Evolutionary conservation across 2,329 filamentous ascomycete species (phyloP).

Genomic region (Colletotrichum orbiculare): DNA sequence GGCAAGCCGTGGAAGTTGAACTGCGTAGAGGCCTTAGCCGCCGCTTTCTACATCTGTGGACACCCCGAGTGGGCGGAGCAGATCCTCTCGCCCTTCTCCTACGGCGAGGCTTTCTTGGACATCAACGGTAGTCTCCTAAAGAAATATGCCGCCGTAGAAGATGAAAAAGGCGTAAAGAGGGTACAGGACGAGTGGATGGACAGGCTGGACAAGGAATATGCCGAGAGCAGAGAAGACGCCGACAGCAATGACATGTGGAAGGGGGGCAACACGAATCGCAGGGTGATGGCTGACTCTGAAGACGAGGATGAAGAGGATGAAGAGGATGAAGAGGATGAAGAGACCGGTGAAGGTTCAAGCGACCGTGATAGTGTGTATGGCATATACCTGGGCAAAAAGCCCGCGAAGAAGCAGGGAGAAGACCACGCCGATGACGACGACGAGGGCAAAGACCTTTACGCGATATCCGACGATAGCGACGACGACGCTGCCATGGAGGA

Average conservation of each 20-base stretch:
- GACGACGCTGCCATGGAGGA: constrained; percentile 91
- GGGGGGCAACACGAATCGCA: constrained; percentile 87
- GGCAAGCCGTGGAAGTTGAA: constrained; percentile 95
- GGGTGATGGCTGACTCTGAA: constrained; percentile 63
- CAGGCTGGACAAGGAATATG: constrained; percentile 89
- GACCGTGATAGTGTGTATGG: constrained; percentile 63
- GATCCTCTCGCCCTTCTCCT: constrained; percentile 85
- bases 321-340: constrained; percentile 58
- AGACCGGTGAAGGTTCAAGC: constrained; percentile 57
- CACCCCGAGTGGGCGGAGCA: constrained; percentile 90
- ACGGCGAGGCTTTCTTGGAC: constrained; percentile 87
- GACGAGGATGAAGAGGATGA: constrained; percentile 64
- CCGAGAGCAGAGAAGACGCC: constrained; percentile 76
- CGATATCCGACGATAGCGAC: constrained; percentile 82
- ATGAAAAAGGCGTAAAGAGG: constrained; percentile 85
- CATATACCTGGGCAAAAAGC: constrained; percentile 70
- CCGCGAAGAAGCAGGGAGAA: constrained; percentile 47
- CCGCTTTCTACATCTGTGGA: constrained; percentile 93
- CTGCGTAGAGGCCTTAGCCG: constrained; percentile 93
- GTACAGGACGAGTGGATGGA: constrained; percentile 89
- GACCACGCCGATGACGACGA: constrained; percentile 50
- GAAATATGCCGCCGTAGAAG: constrained; percentile 84
- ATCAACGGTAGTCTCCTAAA: constrained; percentile 89
- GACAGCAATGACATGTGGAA: constrained; percentile 85
- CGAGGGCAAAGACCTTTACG: constrained; percentile 73